Percentiles rank a stretch among this genome's conserved stretches.
These are phyloP conservation scores for Mucor sp. DNA, from an alignment of 371 early-diverging fungal genomes.

Conservation along the genomic window DNA sequence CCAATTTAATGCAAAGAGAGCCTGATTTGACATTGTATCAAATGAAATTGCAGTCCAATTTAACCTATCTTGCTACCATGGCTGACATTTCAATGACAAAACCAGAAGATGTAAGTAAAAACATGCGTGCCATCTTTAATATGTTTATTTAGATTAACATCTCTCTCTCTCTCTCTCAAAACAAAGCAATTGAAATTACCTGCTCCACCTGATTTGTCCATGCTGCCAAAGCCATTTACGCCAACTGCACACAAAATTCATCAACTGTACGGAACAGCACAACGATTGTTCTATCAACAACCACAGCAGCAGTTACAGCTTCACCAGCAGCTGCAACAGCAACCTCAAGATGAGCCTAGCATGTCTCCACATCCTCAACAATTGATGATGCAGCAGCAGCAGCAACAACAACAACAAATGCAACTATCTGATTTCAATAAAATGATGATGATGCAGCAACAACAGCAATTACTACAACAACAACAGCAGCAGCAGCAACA, in stretches of 20 bases:
- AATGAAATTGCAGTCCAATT: slow-evolving; percentile 52
- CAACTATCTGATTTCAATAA: slow-evolving; percentile 21
- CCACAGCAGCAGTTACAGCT: background rate
- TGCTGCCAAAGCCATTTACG: slow-evolving; percentile 39
- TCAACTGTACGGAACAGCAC: slow-evolving; percentile 30
- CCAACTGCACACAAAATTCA: slow-evolving; percentile 38
- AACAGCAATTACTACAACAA: background rate
- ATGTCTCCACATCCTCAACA: slow-evolving; percentile 12
- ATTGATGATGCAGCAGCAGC: slow-evolving; percentile 4
- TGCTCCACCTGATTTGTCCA: slow-evolving; percentile 42
- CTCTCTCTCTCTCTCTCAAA: background rate
- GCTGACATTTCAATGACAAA: slow-evolving; percentile 57
- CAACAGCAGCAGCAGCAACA: background rate
- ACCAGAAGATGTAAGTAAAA: slow-evolving; percentile 45
- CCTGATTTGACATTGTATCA: slow-evolving; percentile 51
- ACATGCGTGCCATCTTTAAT: background rate
- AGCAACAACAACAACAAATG: background rate
- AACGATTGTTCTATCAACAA: slow-evolving; percentile 21
- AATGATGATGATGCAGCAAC: background rate
- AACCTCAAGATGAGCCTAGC: background rate
- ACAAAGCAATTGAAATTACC: slow-evolving; percentile 33
- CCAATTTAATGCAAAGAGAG: slow-evolving; percentile 15
- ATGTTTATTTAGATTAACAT: background rate
- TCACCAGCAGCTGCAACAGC: background rate
- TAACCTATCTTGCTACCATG: slow-evolving; percentile 59